phyloP scores from a whole-genome alignment of 768 basidiomycete genomes.

The Trametes meyenii region DNA sequence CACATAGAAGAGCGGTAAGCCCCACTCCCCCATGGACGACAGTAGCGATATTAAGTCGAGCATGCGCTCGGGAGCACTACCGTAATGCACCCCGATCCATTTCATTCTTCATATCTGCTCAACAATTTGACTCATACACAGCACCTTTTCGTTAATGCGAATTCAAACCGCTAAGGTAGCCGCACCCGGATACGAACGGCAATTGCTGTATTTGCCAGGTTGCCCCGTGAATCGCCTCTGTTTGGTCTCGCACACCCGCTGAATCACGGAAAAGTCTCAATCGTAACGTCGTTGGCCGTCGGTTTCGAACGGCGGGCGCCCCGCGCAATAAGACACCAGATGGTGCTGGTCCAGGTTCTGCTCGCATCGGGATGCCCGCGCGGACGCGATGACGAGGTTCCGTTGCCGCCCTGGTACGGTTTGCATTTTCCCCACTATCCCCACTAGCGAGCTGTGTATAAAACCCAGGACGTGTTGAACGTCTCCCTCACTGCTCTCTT shows the following conservation, averaged over 20 bases:
- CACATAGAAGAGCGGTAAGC: not conserved
- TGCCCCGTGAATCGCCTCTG: not conserved
- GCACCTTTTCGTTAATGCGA: not conserved
- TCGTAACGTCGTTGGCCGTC: not conserved
- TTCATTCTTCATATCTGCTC: not conserved
- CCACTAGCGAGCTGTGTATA: not conserved
- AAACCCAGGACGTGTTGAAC: not conserved
- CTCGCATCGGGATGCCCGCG: not conserved
- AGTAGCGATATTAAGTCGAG: not conserved
- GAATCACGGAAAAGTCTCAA: not conserved
- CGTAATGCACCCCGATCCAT: not conserved
- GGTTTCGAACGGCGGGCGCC: not conserved
- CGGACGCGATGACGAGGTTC: conserved; percentile 13
- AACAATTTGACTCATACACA: not conserved
- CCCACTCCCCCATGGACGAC: no score
- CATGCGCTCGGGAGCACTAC: not conserved
- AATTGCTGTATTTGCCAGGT: not conserved
- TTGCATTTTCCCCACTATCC: not conserved
- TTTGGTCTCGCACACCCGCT: not conserved
- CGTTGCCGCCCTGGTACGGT: conserved; percentile 7
- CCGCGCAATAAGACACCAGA: not conserved
- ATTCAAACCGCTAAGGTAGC: not conserved
- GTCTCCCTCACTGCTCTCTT: not conserved
- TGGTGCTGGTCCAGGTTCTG: not conserved
- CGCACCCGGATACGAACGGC: not conserved